Percentiles rank a stretch among this genome's conserved stretches.
Conservation (phyloP, 257 asterid species). For the Forsythia viridissima region DNA sequence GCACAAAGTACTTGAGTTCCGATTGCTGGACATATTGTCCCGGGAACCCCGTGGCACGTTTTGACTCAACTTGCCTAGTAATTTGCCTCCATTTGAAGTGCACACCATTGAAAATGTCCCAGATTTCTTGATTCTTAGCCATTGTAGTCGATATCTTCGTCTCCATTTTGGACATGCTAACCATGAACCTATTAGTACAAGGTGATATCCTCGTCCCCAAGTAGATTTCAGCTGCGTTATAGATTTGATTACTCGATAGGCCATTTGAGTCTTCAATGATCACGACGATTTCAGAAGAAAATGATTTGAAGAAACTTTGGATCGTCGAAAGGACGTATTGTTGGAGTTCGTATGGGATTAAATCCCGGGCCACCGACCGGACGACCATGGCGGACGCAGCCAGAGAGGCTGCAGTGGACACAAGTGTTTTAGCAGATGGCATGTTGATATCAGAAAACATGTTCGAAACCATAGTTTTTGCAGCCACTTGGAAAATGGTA, state of each 20-base stretch:
- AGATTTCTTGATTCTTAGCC: slow-evolving; percentile 35
- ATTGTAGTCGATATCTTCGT: slow-evolving; percentile 36
- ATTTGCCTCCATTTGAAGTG: slow-evolving; percentile 44
- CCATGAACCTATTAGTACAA: slow-evolving; percentile 30
- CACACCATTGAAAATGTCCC: slow-evolving; percentile 36
- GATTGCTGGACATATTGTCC: slow-evolving; percentile 28
- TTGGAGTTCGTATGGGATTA: slow-evolving; percentile 42
- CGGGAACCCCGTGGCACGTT: slow-evolving; percentile 3
- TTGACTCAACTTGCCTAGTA: slow-evolving; percentile 28
- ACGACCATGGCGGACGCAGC: slow-evolving; percentile 59
- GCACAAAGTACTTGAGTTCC: slow-evolving; percentile 25
- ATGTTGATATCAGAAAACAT: slow-evolving; percentile 32
- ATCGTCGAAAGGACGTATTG: slow-evolving; percentile 28
- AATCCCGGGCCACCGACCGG: slow-evolving; percentile 42
- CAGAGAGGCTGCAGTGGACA: slow-evolving; percentile 47
- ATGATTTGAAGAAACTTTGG: slow-evolving; percentile 28
- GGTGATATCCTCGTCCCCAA: slow-evolving; percentile 40
- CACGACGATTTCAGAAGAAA: slow-evolving; percentile 36
- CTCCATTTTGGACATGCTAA: slow-evolving; percentile 43
- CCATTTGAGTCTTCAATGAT: slow-evolving; percentile 45
- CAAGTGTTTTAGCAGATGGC: slow-evolving; percentile 42
- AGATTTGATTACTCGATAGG: slow-evolving; percentile 40
- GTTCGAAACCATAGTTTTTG: slow-evolving; percentile 30
- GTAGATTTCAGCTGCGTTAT: slow-evolving; percentile 44
- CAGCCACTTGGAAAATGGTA: background rate